Evolutionary conservation across 331 rosid genomes (phyloP).

Genomic region (Telfairia occidentalis): DNA sequence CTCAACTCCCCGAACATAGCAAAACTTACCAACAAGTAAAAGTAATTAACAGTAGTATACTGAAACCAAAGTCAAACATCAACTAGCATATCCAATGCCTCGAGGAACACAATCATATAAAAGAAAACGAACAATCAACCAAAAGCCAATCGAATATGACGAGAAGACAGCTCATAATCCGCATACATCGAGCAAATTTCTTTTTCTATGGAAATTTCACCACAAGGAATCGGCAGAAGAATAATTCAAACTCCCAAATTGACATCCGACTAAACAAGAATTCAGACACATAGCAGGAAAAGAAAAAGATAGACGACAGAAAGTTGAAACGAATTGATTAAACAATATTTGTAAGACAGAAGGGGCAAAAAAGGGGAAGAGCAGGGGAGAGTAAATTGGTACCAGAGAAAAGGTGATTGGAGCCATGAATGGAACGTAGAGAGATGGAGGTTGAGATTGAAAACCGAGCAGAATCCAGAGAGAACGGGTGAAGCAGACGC

Average conservation of each 20-base stretch:
- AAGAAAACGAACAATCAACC: neutral
- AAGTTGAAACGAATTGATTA: neutral
- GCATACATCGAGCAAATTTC: neutral
- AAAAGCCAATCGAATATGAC: neutral
- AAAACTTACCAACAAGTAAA: neutral
- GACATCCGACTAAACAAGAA: neutral
- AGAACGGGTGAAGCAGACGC: slow-evolving; percentile 7
- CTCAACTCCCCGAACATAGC: neutral
- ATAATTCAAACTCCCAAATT: neutral
- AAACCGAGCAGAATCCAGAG: slow-evolving; percentile 7
- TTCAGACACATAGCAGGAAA: neutral
- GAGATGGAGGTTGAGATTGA: slow-evolving; percentile 18
- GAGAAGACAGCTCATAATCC: neutral
- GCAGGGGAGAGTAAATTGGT: slow-evolving; percentile 5
- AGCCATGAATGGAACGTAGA: slow-evolving; percentile 29
- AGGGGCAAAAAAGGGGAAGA: neutral
- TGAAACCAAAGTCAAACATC: neutral
- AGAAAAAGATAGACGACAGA: neutral
- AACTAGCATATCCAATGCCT: neutral
- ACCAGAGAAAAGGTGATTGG: slow-evolving; percentile 37
- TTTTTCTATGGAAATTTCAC: no score
- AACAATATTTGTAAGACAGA: neutral
- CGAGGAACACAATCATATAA: neutral
- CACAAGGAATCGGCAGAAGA: neutral
- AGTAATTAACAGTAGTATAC: neutral